Evolutionary conservation across 352 stramenopile genomes (phyloP).

Genomic region (Pythium brachiatum): DNA sequence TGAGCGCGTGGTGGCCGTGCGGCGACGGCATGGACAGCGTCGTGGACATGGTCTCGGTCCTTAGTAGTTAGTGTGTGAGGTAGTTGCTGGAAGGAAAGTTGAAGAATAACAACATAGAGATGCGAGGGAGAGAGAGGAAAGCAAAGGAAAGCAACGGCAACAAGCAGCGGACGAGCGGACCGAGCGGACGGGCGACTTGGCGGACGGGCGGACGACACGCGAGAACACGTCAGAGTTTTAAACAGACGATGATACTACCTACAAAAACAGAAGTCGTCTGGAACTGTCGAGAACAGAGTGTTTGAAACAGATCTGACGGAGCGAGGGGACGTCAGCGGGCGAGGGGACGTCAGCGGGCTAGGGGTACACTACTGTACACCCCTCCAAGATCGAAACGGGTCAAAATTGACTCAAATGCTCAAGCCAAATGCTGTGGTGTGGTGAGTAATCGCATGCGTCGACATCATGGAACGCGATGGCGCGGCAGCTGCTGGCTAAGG

Average conservation of each 20-base stretch:
- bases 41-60: slow-evolving; percentile 35
- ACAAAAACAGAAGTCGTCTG: too few species aligned
- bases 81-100: slow-evolving; percentile 20
- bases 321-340: neutral
- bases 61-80: neutral
- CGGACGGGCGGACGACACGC: neutral
- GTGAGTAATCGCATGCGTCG: too few species aligned
- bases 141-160: slow-evolving; percentile 22
- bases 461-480: too few species aligned
- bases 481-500: too few species aligned
- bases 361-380: neutral
- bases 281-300: neutral
- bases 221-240: slow-evolving; percentile 13
- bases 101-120: slow-evolving; percentile 14
- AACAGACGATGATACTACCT: neutral
- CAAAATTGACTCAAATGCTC: too few species aligned
- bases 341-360: neutral
- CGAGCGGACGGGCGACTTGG: neutral
- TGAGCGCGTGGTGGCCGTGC: slow-evolving; percentile 11
- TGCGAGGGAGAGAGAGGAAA: neutral
- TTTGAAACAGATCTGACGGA: slow-evolving; percentile 1
- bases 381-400: neutral
- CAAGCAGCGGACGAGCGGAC: neutral
- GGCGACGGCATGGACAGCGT: slow-evolving; percentile 56
- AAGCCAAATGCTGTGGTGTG: too few species aligned